phyloP scores from a whole-genome alignment of 1,284 basidiomycete species.

The Mycena citricolor region DNA sequence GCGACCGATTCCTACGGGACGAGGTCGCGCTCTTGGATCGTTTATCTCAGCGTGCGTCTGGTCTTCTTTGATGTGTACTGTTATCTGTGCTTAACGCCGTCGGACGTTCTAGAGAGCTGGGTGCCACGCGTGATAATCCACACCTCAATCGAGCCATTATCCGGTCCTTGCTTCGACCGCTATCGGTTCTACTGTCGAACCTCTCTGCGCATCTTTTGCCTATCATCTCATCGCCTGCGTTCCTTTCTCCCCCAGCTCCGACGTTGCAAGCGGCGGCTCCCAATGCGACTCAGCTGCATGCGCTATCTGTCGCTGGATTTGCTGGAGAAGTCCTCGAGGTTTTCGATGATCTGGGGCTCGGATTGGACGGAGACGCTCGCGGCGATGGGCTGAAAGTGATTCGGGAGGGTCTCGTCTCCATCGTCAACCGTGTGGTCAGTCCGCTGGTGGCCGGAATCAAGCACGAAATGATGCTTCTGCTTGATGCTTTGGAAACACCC shows the following conservation, averaged over 20 bases:
- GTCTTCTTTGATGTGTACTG: conserved; percentile 16
- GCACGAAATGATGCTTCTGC: conserved; percentile 55
- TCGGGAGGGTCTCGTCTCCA: conserved; percentile 64
- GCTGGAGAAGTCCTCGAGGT: conserved; percentile 69
- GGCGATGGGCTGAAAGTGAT: conserved; percentile 65
- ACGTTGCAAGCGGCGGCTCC: conserved; percentile 50
- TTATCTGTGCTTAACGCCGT: conserved; percentile 23
- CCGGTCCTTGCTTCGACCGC: conserved; percentile 69
- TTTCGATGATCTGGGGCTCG: conserved; percentile 64
- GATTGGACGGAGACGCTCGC: conserved; percentile 56
- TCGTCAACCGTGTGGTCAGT: conserved; percentile 63
- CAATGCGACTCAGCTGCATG: conserved; percentile 71
- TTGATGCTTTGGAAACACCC: conserved; percentile 59
- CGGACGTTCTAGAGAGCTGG: conserved; percentile 66
- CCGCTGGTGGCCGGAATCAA: conserved; percentile 64
- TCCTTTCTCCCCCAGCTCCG: conserved; percentile 51
- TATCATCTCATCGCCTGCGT: conserved; percentile 61
- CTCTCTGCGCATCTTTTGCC: conserved; percentile 66
- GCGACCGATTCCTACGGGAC: conserved; percentile 66
- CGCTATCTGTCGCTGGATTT: conserved; percentile 63
- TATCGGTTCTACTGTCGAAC: conserved; percentile 71
- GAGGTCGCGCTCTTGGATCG: conserved; percentile 62
- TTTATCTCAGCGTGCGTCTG: conserved; percentile 65
- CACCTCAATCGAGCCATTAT: conserved; percentile 69
- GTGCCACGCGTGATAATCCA: conserved; percentile 57